A percentile compares a stretch with the other conserved stretches of the same genome.
Evolutionary conservation across 352 stramenopile genomes (phyloP).

Genomic region (Phytophthora cryptogea): DNA sequence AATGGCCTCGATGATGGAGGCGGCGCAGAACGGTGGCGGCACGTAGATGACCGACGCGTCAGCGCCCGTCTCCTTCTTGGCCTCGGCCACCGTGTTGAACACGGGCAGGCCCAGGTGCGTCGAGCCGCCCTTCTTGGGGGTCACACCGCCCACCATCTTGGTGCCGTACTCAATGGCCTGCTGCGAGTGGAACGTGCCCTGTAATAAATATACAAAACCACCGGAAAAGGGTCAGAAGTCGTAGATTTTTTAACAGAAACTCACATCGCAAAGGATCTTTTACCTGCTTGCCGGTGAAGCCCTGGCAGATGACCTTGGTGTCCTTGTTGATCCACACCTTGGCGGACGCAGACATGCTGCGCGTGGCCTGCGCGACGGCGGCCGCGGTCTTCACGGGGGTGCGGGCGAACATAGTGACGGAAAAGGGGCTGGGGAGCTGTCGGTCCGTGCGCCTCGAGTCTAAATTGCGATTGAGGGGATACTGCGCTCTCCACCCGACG

Average conservation of each 20-base stretch:
- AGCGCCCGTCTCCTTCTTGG: slow-evolving; percentile 86
- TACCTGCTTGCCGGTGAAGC: slow-evolving; percentile 99
- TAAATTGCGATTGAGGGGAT: slow-evolving; percentile 24
- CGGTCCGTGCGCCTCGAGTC: slow-evolving; percentile 16
- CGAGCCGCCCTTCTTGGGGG: slow-evolving; percentile 97
- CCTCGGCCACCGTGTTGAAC: slow-evolving; percentile 96
- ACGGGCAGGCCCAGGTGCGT: slow-evolving; percentile 98
- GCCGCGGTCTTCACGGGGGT: slow-evolving; percentile 54
- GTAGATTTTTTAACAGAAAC: slow-evolving; percentile 7
- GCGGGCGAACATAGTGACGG: slow-evolving; percentile 57
- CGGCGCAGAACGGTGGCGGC: slow-evolving; percentile 97
- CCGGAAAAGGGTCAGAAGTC: slow-evolving; percentile 12
- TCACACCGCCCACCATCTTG: slow-evolving; percentile 99
- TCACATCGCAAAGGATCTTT: slow-evolving; percentile 9
- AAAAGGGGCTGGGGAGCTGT: neutral
- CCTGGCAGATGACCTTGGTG: slow-evolving; percentile 99
- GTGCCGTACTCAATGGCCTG: slow-evolving; percentile 99
- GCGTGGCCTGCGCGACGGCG: slow-evolving; percentile 42
- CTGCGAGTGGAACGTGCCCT: slow-evolving; percentile 99
- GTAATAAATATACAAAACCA: slow-evolving; percentile 11
- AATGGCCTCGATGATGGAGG: slow-evolving; percentile 99
- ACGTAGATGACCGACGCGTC: slow-evolving; percentile 99
- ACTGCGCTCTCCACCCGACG: slow-evolving; percentile 29
- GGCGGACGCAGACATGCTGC: slow-evolving; percentile 93
- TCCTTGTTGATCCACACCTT: slow-evolving; percentile 99